Evolutionary conservation across 2,329 filamentous ascomycete genomes (phyloP).

Genomic region (Metarhizium humberi): DNA sequence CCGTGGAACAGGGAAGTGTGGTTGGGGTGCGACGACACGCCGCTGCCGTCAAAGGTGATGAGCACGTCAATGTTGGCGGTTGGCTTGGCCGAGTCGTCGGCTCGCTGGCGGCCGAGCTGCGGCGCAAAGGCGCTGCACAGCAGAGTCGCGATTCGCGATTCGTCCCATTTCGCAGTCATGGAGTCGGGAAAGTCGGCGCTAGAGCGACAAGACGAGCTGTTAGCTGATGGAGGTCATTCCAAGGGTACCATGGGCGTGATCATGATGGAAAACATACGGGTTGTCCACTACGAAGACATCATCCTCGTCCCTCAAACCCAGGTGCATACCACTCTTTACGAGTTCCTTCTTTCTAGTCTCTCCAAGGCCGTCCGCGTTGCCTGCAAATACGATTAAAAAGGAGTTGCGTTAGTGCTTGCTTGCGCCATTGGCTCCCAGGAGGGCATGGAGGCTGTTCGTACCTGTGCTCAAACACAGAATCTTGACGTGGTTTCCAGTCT

Average conservation of each 20-base stretch:
- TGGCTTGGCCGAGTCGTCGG: slow-evolving; percentile 25
- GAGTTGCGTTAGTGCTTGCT: neutral
- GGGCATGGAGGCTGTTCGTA: slow-evolving; percentile 18
- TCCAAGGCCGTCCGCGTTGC: slow-evolving; percentile 80
- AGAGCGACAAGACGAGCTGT: neutral
- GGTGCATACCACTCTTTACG: slow-evolving; percentile 63
- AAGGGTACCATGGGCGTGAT: neutral
- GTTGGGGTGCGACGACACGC: slow-evolving; percentile 85
- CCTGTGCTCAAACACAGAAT: slow-evolving; percentile 88
- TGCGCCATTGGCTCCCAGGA: neutral
- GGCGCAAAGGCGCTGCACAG: slow-evolving; percentile 68
- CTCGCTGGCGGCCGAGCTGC: slow-evolving; percentile 33
- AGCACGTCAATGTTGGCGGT: slow-evolving; percentile 63
- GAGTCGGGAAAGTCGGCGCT: slow-evolving; percentile 71
- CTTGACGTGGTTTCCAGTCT: slow-evolving; percentile 81
- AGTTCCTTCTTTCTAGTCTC: slow-evolving; percentile 76
- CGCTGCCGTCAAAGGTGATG: slow-evolving; percentile 78
- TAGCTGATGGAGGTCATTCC: neutral
- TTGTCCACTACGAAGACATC: slow-evolving; percentile 84
- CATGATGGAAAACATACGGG: slow-evolving; percentile 36
- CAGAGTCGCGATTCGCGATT: slow-evolving; percentile 57
- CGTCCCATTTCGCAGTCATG: slow-evolving; percentile 73
- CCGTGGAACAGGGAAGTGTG: slow-evolving; percentile 85
- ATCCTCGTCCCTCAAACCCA: slow-evolving; percentile 65
- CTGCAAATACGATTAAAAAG: slow-evolving; percentile 28